phyloP scores from a whole-genome alignment of 257 asterid genomes.

The Dorcoceras hygrometricum region DNA sequence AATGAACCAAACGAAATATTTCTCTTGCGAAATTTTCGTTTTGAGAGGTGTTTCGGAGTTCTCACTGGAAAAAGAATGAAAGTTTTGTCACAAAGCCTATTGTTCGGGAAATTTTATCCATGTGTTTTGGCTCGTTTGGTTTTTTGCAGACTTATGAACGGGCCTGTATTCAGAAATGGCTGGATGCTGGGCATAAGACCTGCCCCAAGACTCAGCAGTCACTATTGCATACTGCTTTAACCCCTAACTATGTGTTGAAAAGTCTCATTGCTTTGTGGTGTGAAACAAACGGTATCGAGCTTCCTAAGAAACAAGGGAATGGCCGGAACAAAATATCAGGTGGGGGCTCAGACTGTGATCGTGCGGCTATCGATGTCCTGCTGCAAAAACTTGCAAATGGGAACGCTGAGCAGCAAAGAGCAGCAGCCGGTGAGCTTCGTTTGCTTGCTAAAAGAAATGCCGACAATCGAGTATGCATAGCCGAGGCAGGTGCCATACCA shows the following conservation, averaged over 20 bases:
- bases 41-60: neutral
- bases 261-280: slow-evolving; percentile 95
- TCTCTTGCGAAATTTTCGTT: neutral
- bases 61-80: neutral
- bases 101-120: slow-evolving; percentile 13
- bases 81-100: neutral
- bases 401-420: slow-evolving; percentile 71
- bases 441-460: slow-evolving; percentile 93
- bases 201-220: slow-evolving; percentile 98
- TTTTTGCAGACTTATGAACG: slow-evolving; percentile 83
- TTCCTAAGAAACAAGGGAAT: slow-evolving; percentile 71
- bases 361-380: slow-evolving; percentile 53
- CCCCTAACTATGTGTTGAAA: slow-evolving; percentile 97
- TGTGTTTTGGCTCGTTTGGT: neutral
- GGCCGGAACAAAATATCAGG: slow-evolving; percentile 53
- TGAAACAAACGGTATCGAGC: slow-evolving; percentile 89
- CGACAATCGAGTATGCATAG: slow-evolving; percentile 85
- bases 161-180: slow-evolving; percentile 91
- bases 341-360: slow-evolving; percentile 78
- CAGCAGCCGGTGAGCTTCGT: slow-evolving; percentile 97
- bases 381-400: slow-evolving; percentile 71
- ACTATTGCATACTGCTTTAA: slow-evolving; percentile 75
- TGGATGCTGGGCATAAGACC: slow-evolving; percentile 92
- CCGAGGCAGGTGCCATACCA: slow-evolving; percentile 94
- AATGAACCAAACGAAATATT: neutral